These are phyloP conservation scores for Strigomonas culicis DNA, from an alignment of 208 protist genomes.

Conservation along the genomic window DNA sequence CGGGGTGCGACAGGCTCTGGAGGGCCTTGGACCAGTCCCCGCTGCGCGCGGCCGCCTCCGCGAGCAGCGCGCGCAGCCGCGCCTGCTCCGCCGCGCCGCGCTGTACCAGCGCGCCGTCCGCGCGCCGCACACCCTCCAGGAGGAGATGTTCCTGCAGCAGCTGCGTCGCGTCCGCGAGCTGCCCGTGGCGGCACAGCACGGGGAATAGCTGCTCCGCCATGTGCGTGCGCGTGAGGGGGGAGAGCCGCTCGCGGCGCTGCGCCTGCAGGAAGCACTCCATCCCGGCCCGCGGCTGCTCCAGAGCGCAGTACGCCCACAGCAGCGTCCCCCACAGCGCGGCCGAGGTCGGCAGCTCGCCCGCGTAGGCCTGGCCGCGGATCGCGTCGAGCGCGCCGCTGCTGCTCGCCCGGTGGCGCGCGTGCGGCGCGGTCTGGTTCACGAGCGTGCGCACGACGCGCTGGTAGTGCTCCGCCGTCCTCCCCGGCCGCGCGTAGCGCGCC, in stretches of 20 bases:
- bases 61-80: constrained; percentile 35
- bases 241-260: constrained; percentile 38
- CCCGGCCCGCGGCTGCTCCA: constrained; percentile 37
- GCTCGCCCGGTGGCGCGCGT: not conserved
- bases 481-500: constrained; percentile 59
- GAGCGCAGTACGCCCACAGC: constrained; percentile 62
- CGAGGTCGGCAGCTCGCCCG: constrained; percentile 52
- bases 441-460: constrained; percentile 66
- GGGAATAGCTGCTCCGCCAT: constrained; percentile 65
- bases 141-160: constrained; percentile 20
- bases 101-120: constrained; percentile 11
- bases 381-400: constrained; percentile 31
- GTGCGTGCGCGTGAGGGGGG: constrained; percentile 51
- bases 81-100: constrained; percentile 18
- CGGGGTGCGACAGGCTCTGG: not conserved
- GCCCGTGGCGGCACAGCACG: constrained; percentile 42
- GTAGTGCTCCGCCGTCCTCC: constrained; percentile 69
- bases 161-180: constrained; percentile 30
- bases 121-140: not conserved
- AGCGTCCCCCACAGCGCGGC: constrained; percentile 69
- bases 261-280: constrained; percentile 58
- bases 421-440: constrained; percentile 28
- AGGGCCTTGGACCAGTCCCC: constrained; percentile 45
- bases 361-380: constrained; percentile 66
- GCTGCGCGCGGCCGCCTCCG: constrained; percentile 67